Evolutionary conservation across 345 rosid species (phyloP), one percentile per base, ranked within the genome.

Genomic region (Erysimum cheiranthoides): DNA sequence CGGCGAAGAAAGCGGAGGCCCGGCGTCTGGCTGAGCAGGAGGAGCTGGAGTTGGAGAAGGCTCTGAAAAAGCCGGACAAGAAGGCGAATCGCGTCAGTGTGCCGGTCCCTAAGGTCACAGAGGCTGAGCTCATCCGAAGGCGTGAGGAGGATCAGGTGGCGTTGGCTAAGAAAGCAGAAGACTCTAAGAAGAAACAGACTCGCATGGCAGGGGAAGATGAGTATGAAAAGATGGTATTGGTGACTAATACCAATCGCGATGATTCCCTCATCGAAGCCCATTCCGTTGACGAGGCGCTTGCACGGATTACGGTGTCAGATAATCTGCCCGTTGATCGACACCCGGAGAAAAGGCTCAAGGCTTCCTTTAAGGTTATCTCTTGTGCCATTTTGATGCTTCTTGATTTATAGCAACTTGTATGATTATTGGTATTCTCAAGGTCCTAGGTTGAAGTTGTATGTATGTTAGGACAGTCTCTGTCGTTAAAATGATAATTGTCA

Each of bases 51-150:
- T 71, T 95, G 50, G 96, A 95, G 32, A 90, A 90, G 73, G 32
- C 83, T 18, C 52, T 83, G 82, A 83, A 79, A 71, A 95, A 92
- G 84, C 86, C 87, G 5, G 99, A 92, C 52, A 95, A 92, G 89
- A 95, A 90, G 85, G 96, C 86, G 11, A 87, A 31, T 39, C 86
- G 97, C 60, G 93, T 92, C 28, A 13, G 90, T 34, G 79, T 87
- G 32, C 99, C 99, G 4, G 88, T 86, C 25, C 92, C 96, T 2
- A 95, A 95, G 88, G 91, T 86, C 16, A 92, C 97, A 36, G 98
- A 87, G 78, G 97, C 84, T 35, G 97, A 95, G 82, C 84, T 90
- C 28, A 64, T 61, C 50, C 54, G 63, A 66, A 67, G 79, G 61
- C 75, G 78, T 9, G 99, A 95, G 85, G 86, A 92, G 83, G 96